Base-by-base conservation (phyloP, 306 rosid species). In the Psophocarpus tetragonolobus region DNA sequence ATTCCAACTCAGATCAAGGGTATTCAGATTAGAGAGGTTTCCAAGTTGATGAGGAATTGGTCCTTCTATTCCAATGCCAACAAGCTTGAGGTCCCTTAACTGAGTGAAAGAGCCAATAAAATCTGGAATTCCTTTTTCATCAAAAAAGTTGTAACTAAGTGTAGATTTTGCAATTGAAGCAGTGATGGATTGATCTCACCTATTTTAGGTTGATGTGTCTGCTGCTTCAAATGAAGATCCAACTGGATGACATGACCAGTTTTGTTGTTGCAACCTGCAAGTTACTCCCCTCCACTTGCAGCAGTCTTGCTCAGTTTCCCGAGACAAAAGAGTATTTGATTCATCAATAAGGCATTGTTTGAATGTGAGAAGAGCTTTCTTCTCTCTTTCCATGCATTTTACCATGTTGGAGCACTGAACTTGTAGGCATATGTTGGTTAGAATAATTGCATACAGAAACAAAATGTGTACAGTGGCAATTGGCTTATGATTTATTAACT, bases 141-240 rank as follows among this genome's bases (percentile, higher is more conserved):
- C 23, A 60, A 60, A 14, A 6, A 29, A 4, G 23, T 60, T 60
- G 0, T 27, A 1, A 60, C 66, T 60, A 29, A 60, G 66, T 60
- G 39, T 13, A 60, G 66, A 60, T 29, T 27, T 60, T 60, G 66
- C 66, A 60, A 12, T 29, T 60, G 39, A 60, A 29, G 39, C 11
- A 60, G 66, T 29, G 66, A n/a, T n/a, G n/a, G n/a, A n/a, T n/a
- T n/a, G n/a, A 60, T 60, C 41, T 60, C 66, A 60, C 21, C 66
- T 27, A 13, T 14, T 14, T 27, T 27, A 27, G 66, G 66, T 14
- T 60, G 66, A 0, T 60, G 12, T 29, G 21, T 30, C 39, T 27
- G 66, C 21, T 3, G 21, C 41, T 29, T 12, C 29, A 5, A 60
- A 6, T 60, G 66, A 60, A 60, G 66, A 60, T 60, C 66, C 66